Evolutionary conservation across 208 protist genomes (phyloP).

Genomic region (Tritrichomonas musculus): DNA sequence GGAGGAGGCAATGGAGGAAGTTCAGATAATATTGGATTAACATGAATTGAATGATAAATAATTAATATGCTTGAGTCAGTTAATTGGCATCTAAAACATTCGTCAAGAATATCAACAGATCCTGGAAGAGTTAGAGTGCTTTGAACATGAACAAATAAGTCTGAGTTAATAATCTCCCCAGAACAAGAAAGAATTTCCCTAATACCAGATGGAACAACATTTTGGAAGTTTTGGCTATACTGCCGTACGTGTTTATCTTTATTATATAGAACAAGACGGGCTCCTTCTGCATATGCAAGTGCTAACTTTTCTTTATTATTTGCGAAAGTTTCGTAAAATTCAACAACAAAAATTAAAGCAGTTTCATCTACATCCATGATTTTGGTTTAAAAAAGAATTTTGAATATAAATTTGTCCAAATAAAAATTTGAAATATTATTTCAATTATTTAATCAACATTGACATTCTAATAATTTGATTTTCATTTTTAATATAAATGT

Average conservation of each 20-base stretch:
- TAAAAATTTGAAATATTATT: background rate
- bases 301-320: background rate
- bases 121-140: background rate
- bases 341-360: background rate
- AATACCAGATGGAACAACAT: background rate
- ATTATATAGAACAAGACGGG: background rate
- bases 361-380: background rate
- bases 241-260: background rate
- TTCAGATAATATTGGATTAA: background rate
- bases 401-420: no score
- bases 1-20: background rate
- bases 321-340: conserved; percentile 1
- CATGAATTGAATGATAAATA: conserved; percentile 4
- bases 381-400: background rate
- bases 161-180: background rate
- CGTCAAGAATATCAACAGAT: background rate
- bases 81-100: conserved; percentile 16
- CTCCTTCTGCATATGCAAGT: background rate
- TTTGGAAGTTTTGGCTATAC: background rate
- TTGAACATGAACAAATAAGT: conserved; percentile 4
- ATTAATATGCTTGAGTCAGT: background rate
- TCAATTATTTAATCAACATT: background rate
- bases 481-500: no score
- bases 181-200: background rate
- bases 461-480: background rate